These are phyloP conservation scores for Balakata baccata DNA, from an alignment of 345 rosid genomes.

Conservation along the genomic window DNA sequence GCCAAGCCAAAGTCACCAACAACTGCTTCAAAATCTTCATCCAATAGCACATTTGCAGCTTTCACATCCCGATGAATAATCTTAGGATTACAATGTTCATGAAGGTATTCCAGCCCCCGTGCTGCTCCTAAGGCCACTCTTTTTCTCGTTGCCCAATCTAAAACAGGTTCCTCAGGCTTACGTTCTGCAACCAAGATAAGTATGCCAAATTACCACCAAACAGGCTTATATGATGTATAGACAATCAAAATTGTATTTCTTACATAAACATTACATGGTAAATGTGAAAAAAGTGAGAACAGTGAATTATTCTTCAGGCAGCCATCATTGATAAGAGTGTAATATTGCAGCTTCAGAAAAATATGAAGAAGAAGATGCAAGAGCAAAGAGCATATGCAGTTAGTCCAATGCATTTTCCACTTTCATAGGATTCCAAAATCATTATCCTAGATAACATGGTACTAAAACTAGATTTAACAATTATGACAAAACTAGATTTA, in stretches of 20 bases:
- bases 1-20: conserved; percentile 98
- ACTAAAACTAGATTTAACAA: background rate
- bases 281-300: background rate
- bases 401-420: no score
- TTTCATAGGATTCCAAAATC: no score
- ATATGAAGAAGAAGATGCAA: no score
- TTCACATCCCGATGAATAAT: conserved; percentile 96
- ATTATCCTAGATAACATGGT: background rate
- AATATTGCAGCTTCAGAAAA: no score
- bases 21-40: conserved; percentile 93
- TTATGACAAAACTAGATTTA: no score
- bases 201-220: background rate
- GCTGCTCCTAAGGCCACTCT: conserved; percentile 87
- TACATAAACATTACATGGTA: background rate
- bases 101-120: conserved; percentile 94
- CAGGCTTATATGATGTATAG: background rate
- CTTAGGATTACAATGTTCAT: conserved; percentile 95
- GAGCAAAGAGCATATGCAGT: no score
- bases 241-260: background rate
- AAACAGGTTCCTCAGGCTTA: conserved; percentile 72
- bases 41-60: conserved; percentile 91
- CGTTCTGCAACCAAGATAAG: conserved; percentile 50
- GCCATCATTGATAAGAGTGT: background rate
- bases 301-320: background rate
- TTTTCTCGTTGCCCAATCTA: conserved; percentile 81